Percentiles rank a stretch among this genome's conserved stretches.
Evolutionary conservation across 108 stramenopile genomes (phyloP).

Genomic region (Fragilaria radians): DNA sequence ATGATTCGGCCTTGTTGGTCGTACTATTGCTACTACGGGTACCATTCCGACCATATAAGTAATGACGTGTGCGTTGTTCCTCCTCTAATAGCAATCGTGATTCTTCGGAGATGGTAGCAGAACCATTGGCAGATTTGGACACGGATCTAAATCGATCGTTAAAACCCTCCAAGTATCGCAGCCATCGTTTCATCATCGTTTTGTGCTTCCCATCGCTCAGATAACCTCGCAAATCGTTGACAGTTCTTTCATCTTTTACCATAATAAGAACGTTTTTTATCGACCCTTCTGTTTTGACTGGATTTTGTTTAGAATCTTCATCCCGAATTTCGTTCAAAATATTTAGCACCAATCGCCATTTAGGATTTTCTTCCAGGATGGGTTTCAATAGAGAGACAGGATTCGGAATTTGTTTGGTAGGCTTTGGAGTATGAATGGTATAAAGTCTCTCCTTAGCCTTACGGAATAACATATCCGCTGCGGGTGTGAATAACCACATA

Average conservation of each 20-base stretch:
- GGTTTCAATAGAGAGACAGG: conserved; percentile 47
- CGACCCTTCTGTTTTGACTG: neutral
- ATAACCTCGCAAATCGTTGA: conserved; percentile 58
- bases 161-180: conserved; percentile 47
- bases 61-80: conserved; percentile 45
- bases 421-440: conserved; percentile 30
- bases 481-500: conserved; percentile 83
- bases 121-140: conserved; percentile 24
- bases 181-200: conserved; percentile 46
- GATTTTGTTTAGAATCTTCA: conserved; percentile 21
- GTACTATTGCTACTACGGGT: no score
- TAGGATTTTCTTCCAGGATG: conserved; percentile 89
- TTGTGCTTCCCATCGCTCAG: conserved; percentile 48
- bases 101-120: conserved; percentile 51
- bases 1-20: no score
- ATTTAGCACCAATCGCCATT: conserved; percentile 78
- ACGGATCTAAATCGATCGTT: conserved; percentile 63
- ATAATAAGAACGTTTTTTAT: conserved; percentile 62
- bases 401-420: conserved; percentile 33
- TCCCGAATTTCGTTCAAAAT: conserved; percentile 81
- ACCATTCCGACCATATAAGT: conserved; percentile 36
- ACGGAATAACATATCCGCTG: conserved; percentile 84
- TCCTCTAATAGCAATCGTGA: conserved; percentile 66
- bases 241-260: conserved; percentile 83
- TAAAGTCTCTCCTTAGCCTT: conserved; percentile 89